Conservation (phyloP, 176 grass and related monocot species). For the Raddia guianensis region DNA sequence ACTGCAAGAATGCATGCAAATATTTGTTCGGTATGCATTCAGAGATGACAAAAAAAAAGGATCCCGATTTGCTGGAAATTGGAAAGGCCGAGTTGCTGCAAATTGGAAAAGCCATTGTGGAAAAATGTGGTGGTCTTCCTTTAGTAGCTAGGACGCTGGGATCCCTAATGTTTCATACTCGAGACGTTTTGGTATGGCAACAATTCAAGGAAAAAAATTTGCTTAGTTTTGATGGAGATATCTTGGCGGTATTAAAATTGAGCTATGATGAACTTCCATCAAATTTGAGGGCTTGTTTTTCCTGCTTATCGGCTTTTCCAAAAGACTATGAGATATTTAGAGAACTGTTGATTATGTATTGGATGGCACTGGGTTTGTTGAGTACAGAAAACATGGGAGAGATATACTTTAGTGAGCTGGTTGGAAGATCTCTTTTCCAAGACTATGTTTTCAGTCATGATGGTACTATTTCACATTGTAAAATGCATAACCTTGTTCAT, state of each 20-base stretch:
- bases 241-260: background rate
- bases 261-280: constrained; percentile 31
- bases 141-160: constrained; percentile 2
- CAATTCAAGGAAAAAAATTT: background rate
- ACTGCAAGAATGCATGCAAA: background rate
- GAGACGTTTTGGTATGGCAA: background rate
- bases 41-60: background rate
- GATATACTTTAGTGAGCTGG: background rate
- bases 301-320: background rate
- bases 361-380: background rate
- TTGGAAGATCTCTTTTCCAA: constrained; percentile 19
- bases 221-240: background rate
- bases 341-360: background rate
- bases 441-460: background rate
- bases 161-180: background rate
- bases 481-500: background rate
- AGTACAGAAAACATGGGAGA: background rate
- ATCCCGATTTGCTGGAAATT: background rate
- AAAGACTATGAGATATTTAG: background rate
- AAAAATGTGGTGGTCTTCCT: constrained; percentile 7
- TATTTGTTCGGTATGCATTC: constrained; percentile 4
- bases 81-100: background rate
- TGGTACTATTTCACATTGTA: background rate
- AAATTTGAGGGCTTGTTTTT: background rate
- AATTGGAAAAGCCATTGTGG: background rate